Base-by-base conservation (phyloP, 75 land plant species). In the Pinus taeda region DNA sequence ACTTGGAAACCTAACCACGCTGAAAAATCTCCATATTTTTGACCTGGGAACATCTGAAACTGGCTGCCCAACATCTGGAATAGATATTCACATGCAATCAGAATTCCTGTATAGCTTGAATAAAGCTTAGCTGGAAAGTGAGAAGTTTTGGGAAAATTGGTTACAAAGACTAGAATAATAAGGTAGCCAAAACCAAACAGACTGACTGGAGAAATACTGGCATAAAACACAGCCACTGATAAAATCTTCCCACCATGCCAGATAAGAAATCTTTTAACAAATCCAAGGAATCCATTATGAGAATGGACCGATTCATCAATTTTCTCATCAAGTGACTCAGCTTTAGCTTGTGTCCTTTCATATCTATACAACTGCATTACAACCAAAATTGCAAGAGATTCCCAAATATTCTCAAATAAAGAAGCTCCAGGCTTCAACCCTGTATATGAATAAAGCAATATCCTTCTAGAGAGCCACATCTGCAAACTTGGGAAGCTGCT, bases 341-440 rank as follows among this genome's bases (percentile, higher is more conserved):
- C 39, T 56, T 61, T 81, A 80, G 87, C 89, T 80, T 96, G 89
- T 64, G 87, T 83, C 78, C 99, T 88, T 78, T 93, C 98, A 77
- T 91, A 93, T 76, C 95, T 85, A 77, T 85, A 95, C 18, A 97
- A 87, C 77, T 97, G 98, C 96, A 97, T 93, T 30, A 93, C 99
- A 75, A 87, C 80, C 59, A 97, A 76, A 26, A 97, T 88, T 22
- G 94, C 94, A 74, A 93, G 74, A 22, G 98, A 90, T 81, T 93
- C 86, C 96, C 94, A 95, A 64, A 95, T 60, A 83, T 91, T 93
- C 33, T 80, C 76, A 67, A 97, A 20, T 70, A 90, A 71, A 42
- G 98, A 91, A 65, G 92, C 98, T 60, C 81, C 82, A 4, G 96
- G 85, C 15, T 84, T 75, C 57, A 88, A 95, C 21, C 98, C 99